Conservation (phyloP, 257 asterid species). For the Petrea volubilis region DNA sequence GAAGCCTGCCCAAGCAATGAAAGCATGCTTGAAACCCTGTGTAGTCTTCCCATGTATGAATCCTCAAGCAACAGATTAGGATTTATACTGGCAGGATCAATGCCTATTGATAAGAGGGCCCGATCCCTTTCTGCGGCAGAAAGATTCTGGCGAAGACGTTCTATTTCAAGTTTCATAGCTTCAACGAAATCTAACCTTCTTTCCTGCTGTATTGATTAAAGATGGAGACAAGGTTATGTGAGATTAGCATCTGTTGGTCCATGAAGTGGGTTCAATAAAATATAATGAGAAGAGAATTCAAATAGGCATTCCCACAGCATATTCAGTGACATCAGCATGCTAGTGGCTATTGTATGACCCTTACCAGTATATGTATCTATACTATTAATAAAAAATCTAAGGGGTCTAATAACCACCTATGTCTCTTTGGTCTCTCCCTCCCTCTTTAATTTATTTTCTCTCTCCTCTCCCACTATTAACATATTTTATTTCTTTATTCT, state of each 20-base stretch:
- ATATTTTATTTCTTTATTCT: no score
- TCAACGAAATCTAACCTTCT: slow-evolving; percentile 67
- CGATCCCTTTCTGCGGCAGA: slow-evolving; percentile 98
- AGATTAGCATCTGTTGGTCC: slow-evolving; percentile 10
- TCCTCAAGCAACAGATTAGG: slow-evolving; percentile 76
- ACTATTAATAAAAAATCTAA: neutral
- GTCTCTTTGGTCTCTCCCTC: no score
- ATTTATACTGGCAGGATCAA: slow-evolving; percentile 94
- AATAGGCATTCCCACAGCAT: slow-evolving; percentile 7
- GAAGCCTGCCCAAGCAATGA: slow-evolving; percentile 86
- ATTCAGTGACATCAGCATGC: neutral
- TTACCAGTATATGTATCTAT: neutral
- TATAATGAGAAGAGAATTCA: slow-evolving; percentile 8
- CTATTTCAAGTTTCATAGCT: slow-evolving; percentile 92
- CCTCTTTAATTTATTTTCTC: no score
- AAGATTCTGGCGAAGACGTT: slow-evolving; percentile 75
- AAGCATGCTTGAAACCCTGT: slow-evolving; percentile 62
- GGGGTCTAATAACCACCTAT: no score
- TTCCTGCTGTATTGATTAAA: slow-evolving; percentile 54
- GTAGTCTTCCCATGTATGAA: slow-evolving; percentile 71
- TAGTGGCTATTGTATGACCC: slow-evolving; percentile 19
- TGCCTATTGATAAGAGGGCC: slow-evolving; percentile 80
- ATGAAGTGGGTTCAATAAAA: slow-evolving; percentile 1
- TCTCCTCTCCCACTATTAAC: no score
- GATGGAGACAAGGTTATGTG: slow-evolving; percentile 15